These are phyloP conservation scores for Gossypium anomalum DNA, from an alignment of 345 rosid species.

Conservation along the genomic window DNA sequence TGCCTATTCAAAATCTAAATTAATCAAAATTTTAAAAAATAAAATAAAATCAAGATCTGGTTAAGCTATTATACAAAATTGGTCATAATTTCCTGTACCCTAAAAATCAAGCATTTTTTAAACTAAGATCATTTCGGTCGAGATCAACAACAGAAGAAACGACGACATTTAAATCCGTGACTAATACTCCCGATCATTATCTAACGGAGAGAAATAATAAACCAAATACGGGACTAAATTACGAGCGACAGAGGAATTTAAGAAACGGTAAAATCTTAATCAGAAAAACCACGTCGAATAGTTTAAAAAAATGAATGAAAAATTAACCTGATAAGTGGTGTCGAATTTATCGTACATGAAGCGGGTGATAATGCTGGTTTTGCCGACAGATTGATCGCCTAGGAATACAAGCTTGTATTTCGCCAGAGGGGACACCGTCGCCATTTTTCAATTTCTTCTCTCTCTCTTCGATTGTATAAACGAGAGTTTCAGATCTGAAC, in stretches of 20 bases:
- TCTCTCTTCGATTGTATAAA: background rate
- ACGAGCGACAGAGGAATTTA: background rate
- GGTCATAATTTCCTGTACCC: background rate
- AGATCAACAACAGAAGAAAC: background rate
- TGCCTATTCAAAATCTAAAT: background rate
- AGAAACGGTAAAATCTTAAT: constrained; percentile 4
- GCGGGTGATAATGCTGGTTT: constrained; percentile 89
- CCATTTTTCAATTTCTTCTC: constrained; percentile 34
- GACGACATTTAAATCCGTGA: background rate
- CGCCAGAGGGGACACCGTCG: constrained; percentile 70
- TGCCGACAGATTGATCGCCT: constrained; percentile 86
- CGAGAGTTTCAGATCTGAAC: constrained; percentile 33
- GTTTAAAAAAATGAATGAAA: background rate
- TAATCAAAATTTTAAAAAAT: background rate
- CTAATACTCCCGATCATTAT: background rate
- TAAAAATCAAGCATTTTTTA: constrained; percentile 2
- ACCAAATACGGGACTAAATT: background rate
- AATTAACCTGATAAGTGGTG: constrained; percentile 69
- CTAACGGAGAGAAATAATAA: background rate
- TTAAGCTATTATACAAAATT: background rate
- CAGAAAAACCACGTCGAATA: background rate
- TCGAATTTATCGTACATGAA: constrained; percentile 97
- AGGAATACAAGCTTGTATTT: constrained; percentile 79
- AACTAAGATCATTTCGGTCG: background rate
- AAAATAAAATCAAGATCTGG: background rate